Percentiles rank a stretch among this genome's conserved stretches.
These are phyloP conservation scores for Skeletonema menzelii DNA, from an alignment of 108 stramenopile species.

Conservation along the genomic window DNA sequence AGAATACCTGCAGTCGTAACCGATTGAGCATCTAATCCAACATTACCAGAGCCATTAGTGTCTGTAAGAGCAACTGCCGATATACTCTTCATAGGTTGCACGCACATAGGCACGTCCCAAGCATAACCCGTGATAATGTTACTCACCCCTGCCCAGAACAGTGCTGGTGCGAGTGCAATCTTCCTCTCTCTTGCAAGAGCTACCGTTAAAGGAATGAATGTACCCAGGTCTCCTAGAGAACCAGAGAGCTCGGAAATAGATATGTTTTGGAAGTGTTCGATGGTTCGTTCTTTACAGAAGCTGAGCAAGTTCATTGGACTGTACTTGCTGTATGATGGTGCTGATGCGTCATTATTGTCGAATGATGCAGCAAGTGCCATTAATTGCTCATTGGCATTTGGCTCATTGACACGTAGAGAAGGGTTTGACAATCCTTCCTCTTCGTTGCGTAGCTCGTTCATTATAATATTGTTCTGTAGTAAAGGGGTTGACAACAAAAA, in stretches of 20 bases:
- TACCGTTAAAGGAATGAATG: slow-evolving; percentile 77
- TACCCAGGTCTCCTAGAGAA: slow-evolving; percentile 79
- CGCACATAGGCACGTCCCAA: slow-evolving; percentile 87
- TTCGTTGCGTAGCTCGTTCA: neutral
- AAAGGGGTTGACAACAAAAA: neutral
- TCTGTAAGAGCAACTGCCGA: slow-evolving; percentile 69
- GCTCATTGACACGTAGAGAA: neutral
- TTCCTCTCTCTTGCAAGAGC: slow-evolving; percentile 63
- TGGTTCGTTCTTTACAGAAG: neutral
- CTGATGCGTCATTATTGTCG: neutral
- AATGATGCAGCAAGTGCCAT: slow-evolving; percentile 1
- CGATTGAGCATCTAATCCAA: slow-evolving; percentile 40
- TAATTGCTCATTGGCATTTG: neutral
- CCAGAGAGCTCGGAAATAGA: slow-evolving; percentile 68
- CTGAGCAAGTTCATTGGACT: neutral
- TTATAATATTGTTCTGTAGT: neutral
- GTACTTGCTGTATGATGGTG: neutral
- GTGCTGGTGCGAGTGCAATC: slow-evolving; percentile 65
- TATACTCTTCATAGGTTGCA: slow-evolving; percentile 92
- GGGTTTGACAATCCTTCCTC: neutral
- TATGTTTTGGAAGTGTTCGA: slow-evolving; percentile 26
- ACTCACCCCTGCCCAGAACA: slow-evolving; percentile 69
- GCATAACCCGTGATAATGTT: slow-evolving; percentile 66
- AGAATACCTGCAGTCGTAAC: slow-evolving; percentile 78
- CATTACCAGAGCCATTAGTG: slow-evolving; percentile 13